phyloP scores from a whole-genome alignment of 805 yeast species.

The Candida cerambycidarum region DNA sequence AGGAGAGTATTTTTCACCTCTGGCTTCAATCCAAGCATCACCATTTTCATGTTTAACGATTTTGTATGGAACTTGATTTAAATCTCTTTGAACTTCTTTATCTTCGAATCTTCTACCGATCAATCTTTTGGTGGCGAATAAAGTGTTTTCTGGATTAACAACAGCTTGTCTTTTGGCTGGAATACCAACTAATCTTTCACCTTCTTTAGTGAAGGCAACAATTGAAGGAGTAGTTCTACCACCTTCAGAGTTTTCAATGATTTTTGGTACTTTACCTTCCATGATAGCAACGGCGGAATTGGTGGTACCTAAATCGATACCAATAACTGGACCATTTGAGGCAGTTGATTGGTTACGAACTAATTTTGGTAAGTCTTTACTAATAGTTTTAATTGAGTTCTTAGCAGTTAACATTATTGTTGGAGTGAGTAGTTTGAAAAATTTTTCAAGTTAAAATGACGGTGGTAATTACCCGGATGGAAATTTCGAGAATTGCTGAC shows the following conservation, averaged over 20 bases:
- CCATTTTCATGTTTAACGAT: slow-evolving; percentile 89
- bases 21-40: slow-evolving; percentile 94
- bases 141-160: slow-evolving; percentile 89
- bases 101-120: slow-evolving; percentile 93
- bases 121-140: slow-evolving; percentile 91
- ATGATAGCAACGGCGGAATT: slow-evolving; percentile 86
- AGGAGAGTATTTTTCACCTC: slow-evolving; percentile 87
- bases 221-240: slow-evolving; percentile 85
- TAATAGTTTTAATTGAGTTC: slow-evolving; percentile 29
- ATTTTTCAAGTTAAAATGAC: slow-evolving; percentile 2
- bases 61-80: slow-evolving; percentile 84
- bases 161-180: slow-evolving; percentile 97
- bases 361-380: slow-evolving; percentile 22
- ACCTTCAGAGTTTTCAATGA: slow-evolving; percentile 77
- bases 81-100: slow-evolving; percentile 85
- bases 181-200: slow-evolving; percentile 89
- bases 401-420: slow-evolving; percentile 43
- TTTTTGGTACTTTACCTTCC: slow-evolving; percentile 76
- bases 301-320: slow-evolving; percentile 86
- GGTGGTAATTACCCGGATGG: slow-evolving; percentile 16
- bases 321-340: slow-evolving; percentile 61
- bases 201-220: slow-evolving; percentile 90
- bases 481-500: slow-evolving; percentile 15
- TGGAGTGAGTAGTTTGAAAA: background rate
- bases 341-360: slow-evolving; percentile 36